Conservation (phyloP, 2,329 filamentous ascomycete species). For the Exophiala sp. region DNA sequence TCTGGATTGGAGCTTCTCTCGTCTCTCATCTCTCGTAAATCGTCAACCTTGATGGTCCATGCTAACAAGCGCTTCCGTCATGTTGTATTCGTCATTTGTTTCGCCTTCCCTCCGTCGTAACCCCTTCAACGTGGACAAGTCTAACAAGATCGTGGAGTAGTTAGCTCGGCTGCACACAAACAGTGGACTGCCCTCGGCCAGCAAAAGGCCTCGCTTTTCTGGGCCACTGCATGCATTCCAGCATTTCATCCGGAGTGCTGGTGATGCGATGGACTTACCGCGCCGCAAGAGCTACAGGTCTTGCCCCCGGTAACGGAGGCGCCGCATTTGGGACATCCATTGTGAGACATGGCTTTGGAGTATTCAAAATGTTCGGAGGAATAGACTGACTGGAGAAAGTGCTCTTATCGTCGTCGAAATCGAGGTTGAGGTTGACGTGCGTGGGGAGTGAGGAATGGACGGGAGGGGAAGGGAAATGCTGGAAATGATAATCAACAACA, state of each 20-base stretch:
- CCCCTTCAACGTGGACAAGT: constrained; percentile 11
- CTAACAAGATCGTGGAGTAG: background rate
- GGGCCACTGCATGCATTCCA: background rate
- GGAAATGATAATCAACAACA: no score
- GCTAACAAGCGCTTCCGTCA: background rate
- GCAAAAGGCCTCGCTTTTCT: no score
- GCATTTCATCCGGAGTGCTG: no score
- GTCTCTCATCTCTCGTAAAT: background rate
- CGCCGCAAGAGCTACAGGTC: constrained; percentile 25
- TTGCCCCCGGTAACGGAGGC: constrained; percentile 22
- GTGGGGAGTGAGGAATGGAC: no score
- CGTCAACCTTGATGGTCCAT: background rate
- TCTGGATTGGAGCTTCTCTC: background rate
- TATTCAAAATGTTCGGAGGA: no score
- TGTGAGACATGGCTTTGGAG: constrained; percentile 20
- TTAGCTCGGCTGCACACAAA: no score
- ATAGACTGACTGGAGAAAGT: no score
- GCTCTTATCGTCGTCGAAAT: no score
- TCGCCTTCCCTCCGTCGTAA: background rate
- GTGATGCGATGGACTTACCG: constrained; percentile 20
- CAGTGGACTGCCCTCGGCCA: no score
- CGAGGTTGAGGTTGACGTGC: no score
- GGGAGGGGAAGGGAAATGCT: no score
- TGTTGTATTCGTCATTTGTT: no score
- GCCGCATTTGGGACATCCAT: constrained; percentile 26